Conservation (phyloP, 2,329 filamentous ascomycete genomes). For the Beauveria sp. region DNA sequence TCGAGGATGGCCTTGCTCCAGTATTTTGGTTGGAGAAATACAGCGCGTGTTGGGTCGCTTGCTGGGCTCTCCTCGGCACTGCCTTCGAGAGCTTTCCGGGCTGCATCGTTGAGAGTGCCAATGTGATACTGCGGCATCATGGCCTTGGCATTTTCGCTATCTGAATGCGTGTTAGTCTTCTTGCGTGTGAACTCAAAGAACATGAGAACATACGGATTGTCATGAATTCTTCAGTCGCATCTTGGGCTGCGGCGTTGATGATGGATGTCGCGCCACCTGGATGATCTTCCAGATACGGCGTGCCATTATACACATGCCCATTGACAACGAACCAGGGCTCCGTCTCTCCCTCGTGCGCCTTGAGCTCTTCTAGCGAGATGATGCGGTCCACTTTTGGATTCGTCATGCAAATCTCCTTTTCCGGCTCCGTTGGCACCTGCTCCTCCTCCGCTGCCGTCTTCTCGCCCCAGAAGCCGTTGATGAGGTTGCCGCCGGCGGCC, state of each 20-base stretch:
- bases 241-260: slow-evolving; percentile 69
- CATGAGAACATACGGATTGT: slow-evolving; percentile 64
- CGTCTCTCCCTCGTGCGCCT: slow-evolving; percentile 54
- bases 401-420: slow-evolving; percentile 68
- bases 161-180: slow-evolving; percentile 32
- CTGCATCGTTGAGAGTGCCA: slow-evolving; percentile 60
- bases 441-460: slow-evolving; percentile 43
- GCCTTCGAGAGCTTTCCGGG: slow-evolving; percentile 43
- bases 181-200: not conserved
- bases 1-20: slow-evolving; percentile 70
- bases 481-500: slow-evolving; percentile 69
- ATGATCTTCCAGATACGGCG: slow-evolving; percentile 69
- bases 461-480: slow-evolving; percentile 82
- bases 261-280: slow-evolving; percentile 85
- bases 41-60: slow-evolving; percentile 38
- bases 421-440: slow-evolving; percentile 32
- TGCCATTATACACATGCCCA: slow-evolving; percentile 84
- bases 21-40: slow-evolving; percentile 62
- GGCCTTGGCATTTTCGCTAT: slow-evolving; percentile 82
- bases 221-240: slow-evolving; percentile 82
- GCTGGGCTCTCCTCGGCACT: slow-evolving; percentile 25
- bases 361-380: slow-evolving; percentile 66
- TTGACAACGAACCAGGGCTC: slow-evolving; percentile 84
- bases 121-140: slow-evolving; percentile 88
- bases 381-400: slow-evolving; percentile 54